Evolutionary conservation across 805 yeast genomes (phyloP).

Genomic region (Wilhelminamyces savonicus): DNA sequence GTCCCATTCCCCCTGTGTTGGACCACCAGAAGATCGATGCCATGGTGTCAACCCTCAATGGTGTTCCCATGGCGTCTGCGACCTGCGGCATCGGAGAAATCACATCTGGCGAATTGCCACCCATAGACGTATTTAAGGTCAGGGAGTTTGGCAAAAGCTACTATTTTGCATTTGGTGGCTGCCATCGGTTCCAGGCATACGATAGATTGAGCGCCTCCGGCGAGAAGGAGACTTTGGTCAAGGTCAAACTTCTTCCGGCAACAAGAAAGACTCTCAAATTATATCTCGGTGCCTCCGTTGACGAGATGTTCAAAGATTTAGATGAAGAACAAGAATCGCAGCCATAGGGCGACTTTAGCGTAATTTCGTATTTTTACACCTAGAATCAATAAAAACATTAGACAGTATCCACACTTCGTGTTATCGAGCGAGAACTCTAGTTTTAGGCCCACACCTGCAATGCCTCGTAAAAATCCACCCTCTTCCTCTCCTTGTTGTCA

Average conservation of each 20-base stretch:
- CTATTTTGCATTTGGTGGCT: constrained; percentile 86
- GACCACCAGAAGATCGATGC: constrained; percentile 70
- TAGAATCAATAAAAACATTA: too few species aligned
- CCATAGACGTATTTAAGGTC: constrained; percentile 70
- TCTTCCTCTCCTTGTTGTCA: constrained; percentile 25
- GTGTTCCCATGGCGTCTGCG: constrained; percentile 55
- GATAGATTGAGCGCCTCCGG: constrained; percentile 39
- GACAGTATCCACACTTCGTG: too few species aligned
- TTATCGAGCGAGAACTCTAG: too few species aligned
- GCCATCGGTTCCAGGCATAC: constrained; percentile 86
- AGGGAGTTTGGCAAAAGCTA: constrained; percentile 53
- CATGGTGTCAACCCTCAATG: constrained; percentile 68
- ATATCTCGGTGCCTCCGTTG: constrained; percentile 68
- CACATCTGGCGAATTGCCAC: constrained; percentile 65
- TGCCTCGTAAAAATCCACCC: constrained; percentile 71
- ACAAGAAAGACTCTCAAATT: constrained; percentile 61
- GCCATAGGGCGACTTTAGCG: too few species aligned
- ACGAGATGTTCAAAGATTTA: constrained; percentile 39
- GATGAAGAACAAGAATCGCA: too few species aligned
- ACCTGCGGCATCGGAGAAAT: constrained; percentile 51
- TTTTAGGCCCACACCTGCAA: constrained; percentile 62
- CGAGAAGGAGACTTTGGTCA: constrained; percentile 40
- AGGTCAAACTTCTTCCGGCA: constrained; percentile 68
- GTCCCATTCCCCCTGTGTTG: constrained; percentile 84
- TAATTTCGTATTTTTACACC: too few species aligned